Conservation (phyloP, 331 rosid genomes). For the Pyracantha coccinea region DNA sequence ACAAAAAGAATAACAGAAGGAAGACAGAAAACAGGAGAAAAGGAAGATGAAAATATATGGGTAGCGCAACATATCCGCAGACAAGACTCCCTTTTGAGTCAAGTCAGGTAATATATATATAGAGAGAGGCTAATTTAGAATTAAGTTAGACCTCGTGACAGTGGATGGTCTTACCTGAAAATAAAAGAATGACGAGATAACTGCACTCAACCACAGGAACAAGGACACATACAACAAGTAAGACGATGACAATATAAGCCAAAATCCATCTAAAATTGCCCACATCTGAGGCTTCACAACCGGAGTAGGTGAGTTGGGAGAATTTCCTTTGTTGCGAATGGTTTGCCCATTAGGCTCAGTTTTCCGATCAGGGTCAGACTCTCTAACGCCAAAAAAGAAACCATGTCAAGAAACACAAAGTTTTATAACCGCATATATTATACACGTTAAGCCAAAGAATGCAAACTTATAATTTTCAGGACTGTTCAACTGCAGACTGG, state of each 20-base stretch:
- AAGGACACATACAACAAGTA: constrained; percentile 68
- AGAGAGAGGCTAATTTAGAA: not conserved
- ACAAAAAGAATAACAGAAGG: not conserved
- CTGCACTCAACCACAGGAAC: constrained; percentile 90
- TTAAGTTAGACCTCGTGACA: not conserved
- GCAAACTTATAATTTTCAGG: not conserved
- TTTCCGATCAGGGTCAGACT: constrained; percentile 37
- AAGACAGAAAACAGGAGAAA: not conserved
- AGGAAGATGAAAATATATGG: not conserved
- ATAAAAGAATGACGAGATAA: constrained; percentile 92
- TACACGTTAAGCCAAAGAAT: not conserved
- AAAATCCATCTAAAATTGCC: constrained; percentile 78
- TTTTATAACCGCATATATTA: not conserved
- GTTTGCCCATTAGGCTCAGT: constrained; percentile 31
- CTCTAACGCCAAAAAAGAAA: constrained; percentile 34
- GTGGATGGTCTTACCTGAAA: constrained; percentile 57
- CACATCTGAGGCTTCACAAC: constrained; percentile 48
- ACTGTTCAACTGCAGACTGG: not conserved
- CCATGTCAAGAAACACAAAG: constrained; percentile 1
- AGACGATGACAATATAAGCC: constrained; percentile 79
- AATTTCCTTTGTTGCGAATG: constrained; percentile 24
- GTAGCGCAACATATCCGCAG: not conserved
- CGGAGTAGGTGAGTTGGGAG: constrained; percentile 44
- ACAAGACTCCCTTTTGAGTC: not conserved
- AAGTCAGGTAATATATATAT: not conserved